Conservation (phyloP, 116 monocot species). For the Zostera marina region DNA sequence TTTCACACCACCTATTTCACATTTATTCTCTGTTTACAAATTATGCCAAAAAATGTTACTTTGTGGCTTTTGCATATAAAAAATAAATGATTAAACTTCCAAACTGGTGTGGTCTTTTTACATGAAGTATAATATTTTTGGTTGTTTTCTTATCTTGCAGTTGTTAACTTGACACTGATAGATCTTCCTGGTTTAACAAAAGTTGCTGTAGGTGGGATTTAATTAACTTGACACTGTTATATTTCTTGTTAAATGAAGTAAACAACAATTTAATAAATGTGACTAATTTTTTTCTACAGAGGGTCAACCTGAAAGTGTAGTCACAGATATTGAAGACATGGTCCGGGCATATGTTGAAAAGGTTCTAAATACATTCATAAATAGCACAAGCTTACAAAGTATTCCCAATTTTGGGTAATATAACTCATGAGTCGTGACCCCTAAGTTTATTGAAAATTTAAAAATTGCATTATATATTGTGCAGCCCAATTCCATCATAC, state of each 20-base stretch:
- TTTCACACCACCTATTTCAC: no score
- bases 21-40: no score
- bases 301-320: conserved; percentile 44
- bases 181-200: conserved; percentile 93
- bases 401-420: no score
- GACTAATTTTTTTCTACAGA: conserved; percentile 14
- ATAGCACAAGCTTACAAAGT: background rate
- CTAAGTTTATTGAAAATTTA: no score
- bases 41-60: no score
- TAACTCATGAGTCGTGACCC: no score
- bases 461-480: background rate
- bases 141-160: conserved; percentile 16
- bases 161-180: conserved; percentile 88
- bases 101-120: background rate
- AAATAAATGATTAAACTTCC: no score
- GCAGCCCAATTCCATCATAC: conserved; percentile 85
- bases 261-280: background rate
- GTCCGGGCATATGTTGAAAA: conserved; percentile 39
- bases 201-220: conserved; percentile 73
- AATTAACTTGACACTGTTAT: background rate
- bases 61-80: no score
- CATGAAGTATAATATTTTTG: background rate
- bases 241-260: background rate
- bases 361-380: conserved; percentile 11
- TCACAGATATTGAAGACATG: conserved; percentile 47